phyloP scores from a whole-genome alignment of 1,284 basidiomycete species.

The Ceratobasidium sp. region DNA sequence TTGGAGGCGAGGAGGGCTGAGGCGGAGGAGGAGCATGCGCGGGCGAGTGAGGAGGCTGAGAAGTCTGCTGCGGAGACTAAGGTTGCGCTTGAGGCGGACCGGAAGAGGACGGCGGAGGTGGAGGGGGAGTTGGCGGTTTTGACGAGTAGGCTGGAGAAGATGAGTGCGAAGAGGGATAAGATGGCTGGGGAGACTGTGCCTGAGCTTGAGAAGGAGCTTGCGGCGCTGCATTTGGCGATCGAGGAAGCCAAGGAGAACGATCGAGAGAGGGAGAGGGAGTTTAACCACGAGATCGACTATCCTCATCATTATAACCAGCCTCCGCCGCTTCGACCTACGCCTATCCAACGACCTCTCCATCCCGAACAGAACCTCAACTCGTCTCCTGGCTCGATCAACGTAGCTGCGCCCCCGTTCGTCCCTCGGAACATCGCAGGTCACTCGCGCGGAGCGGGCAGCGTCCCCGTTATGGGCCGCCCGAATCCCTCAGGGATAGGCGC shows the following conservation, averaged over 20 bases:
- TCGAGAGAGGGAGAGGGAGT: conserved; percentile 41
- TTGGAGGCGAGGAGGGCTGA: conserved; percentile 61
- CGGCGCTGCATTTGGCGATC: conserved; percentile 65
- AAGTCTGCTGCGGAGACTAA: conserved; percentile 54
- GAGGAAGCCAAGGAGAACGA: conserved; percentile 59
- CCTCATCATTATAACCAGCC: conserved; percentile 46
- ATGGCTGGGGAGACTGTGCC: conserved; percentile 70
- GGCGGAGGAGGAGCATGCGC: conserved; percentile 65
- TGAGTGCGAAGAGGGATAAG: conserved; percentile 70
- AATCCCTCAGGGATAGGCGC: neutral
- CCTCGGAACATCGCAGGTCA: conserved; percentile 22
- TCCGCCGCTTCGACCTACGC: neutral
- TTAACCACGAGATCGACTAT: conserved; percentile 47
- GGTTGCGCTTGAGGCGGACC: conserved; percentile 60
- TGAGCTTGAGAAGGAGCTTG: conserved; percentile 69
- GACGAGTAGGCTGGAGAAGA: conserved; percentile 65
- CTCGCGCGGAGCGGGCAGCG: conserved; percentile 28
- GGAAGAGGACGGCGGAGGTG: conserved; percentile 64
- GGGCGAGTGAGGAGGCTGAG: conserved; percentile 59
- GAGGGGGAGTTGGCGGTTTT: conserved; percentile 60
- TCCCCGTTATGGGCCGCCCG: conserved; percentile 7
- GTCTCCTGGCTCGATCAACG: conserved; percentile 17
- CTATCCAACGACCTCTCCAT: neutral
- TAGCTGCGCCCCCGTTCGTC: conserved; percentile 37
- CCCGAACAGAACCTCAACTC: neutral